A percentile compares a stretch with the other conserved stretches of the same genome.
Conservation (phyloP, 768 basidiomycete genomes). For the Boletus rubroflammeus region DNA sequence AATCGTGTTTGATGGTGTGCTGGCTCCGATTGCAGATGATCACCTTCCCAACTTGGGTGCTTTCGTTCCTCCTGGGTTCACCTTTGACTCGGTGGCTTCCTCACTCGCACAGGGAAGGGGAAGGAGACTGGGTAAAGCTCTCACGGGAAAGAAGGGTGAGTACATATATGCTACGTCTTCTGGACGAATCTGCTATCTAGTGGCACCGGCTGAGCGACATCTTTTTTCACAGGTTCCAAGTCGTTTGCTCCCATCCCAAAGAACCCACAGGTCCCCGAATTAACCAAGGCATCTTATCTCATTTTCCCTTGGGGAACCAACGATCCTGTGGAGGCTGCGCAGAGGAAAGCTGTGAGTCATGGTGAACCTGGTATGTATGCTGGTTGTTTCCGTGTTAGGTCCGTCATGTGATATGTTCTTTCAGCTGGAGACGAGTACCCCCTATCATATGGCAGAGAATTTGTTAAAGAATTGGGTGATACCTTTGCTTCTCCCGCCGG, state of each 20-base stretch:
- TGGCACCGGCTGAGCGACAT: not conserved
- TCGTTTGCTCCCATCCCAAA: slow-evolving; percentile 10
- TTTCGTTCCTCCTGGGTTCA: slow-evolving; percentile 22
- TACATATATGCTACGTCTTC: not conserved
- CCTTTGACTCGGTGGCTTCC: slow-evolving; percentile 15
- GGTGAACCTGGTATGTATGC: slow-evolving; percentile 14
- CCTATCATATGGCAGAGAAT: slow-evolving; percentile 23
- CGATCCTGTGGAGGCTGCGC: slow-evolving; percentile 62
- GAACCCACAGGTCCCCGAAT: slow-evolving; percentile 7
- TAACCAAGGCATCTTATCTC: slow-evolving; percentile 51
- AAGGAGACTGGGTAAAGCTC: slow-evolving; percentile 15
- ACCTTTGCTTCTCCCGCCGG: slow-evolving; percentile 77
- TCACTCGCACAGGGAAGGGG: not conserved
- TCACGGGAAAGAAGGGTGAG: slow-evolving; percentile 13
- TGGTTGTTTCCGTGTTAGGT: not conserved
- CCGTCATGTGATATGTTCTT: not conserved
- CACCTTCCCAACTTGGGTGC: slow-evolving; percentile 26
- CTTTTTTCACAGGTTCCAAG: slow-evolving; percentile 4
- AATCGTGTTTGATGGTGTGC: not conserved
- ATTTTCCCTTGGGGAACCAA: slow-evolving; percentile 83
- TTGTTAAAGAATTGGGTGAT: slow-evolving; percentile 70
- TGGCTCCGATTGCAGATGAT: slow-evolving; percentile 4
- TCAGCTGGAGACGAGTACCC: slow-evolving; percentile 5
- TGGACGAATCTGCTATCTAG: too few species aligned
- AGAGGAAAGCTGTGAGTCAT: slow-evolving; percentile 17